Evolutionary conservation across 768 basidiomycete species (phyloP), one percentile per base, ranked within the genome.

Genomic region (Lentinula sp.): DNA sequence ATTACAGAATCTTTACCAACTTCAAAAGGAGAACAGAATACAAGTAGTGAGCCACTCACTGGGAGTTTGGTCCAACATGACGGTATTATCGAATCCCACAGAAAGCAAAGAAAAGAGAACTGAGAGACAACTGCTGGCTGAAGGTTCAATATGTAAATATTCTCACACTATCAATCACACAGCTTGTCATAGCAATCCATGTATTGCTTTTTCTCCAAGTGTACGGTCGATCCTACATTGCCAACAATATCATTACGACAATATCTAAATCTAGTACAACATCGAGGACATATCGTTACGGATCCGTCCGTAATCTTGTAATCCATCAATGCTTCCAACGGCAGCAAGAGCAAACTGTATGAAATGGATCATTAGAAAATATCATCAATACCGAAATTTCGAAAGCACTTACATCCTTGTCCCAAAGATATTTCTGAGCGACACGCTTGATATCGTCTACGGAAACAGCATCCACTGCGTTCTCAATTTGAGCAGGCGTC

Each of bases 341-440:
- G 95, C 96, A 53, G 96, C 93, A 48, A 98, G 74, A 2, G 94
- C 87, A 65, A 95, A 79, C 88, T 92, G 68, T 1, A 37, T 54
- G 18, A 65, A 28, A n/a, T 42, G 34, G 37, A 57, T 63, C 57
- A 57, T 60, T 15, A 70, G 34, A 45, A 16, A 51, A 43, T 32
- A 32, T 59, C 21, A 50, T n/a, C 18, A 9, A 23, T 34, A 59
- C 23, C 35, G 5, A 61, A 39, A n/a, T 61, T 43, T 49, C 48
- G 28, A 32, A 60, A 61, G 52, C 46, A 79, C 85, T 68, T 70
- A 93, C 91, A 74, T 97, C 95, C 75, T 92, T 91, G 74, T 98
- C 95, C 93, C 94, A 97, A 15, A 97, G 82, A 74, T 97, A 97
- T 79, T 93, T 95, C 79, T 92, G 88, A 48, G 95, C 97, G 62